Evolutionary conservation across 1,284 basidiomycete genomes (phyloP).

Genomic region (Sanghuangporus weigelae): DNA sequence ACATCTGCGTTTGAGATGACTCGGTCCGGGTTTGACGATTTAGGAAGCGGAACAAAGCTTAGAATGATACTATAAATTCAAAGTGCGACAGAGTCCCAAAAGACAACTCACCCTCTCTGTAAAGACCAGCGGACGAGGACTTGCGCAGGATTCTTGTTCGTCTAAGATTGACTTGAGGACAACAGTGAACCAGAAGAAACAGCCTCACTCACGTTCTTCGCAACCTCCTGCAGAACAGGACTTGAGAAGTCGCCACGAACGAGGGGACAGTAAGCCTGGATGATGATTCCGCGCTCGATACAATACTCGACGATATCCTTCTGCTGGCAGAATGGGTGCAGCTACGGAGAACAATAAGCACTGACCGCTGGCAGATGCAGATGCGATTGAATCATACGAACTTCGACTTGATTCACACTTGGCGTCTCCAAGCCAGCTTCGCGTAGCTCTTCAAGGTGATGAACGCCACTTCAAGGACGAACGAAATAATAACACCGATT

Average conservation of each 20-base stretch:
- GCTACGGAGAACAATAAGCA: constrained; percentile 21
- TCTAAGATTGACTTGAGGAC: constrained; percentile 24
- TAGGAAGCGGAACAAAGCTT: constrained; percentile 70
- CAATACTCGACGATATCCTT: constrained; percentile 46
- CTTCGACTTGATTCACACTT: constrained; percentile 46
- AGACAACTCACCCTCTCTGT: constrained; percentile 45
- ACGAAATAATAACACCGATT: background rate
- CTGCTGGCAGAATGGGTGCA: constrained; percentile 55
- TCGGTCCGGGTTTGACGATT: constrained; percentile 61
- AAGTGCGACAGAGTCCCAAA: background rate
- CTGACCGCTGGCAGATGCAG: background rate
- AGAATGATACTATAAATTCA: background rate
- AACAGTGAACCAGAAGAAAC: background rate
- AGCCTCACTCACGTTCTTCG: constrained; percentile 33
- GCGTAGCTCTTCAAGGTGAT: constrained; percentile 45
- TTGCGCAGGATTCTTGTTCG: constrained; percentile 49
- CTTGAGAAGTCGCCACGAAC: constrained; percentile 41
- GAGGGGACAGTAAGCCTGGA: constrained; percentile 52
- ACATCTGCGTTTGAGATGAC: constrained; percentile 67
- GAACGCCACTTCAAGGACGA: constrained; percentile 30
- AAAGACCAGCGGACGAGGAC: constrained; percentile 67
- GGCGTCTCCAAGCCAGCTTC: constrained; percentile 37
- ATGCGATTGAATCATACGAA: background rate
- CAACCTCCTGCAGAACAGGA: constrained; percentile 35
- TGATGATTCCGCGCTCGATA: constrained; percentile 35